Percentiles rank a stretch among this genome's conserved stretches.
These are phyloP conservation scores for Termitomyces sp. DNA, from an alignment of 768 basidiomycete genomes.

Conservation along the genomic window DNA sequence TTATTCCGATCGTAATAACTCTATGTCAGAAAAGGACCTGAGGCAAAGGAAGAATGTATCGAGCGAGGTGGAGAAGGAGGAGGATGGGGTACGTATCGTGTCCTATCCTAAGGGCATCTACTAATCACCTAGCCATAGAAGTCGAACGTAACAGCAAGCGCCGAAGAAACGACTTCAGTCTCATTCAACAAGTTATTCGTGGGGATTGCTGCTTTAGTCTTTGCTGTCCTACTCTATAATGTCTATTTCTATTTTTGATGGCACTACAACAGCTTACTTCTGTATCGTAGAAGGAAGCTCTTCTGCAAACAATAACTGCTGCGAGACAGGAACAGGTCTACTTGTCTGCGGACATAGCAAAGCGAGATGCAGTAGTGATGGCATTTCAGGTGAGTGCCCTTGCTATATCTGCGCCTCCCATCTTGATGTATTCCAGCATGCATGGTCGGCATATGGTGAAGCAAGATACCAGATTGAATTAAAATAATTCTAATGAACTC, in stretches of 20 bases:
- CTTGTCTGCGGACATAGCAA: slow-evolving; percentile 47
- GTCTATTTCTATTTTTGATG: background rate
- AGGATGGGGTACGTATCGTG: background rate
- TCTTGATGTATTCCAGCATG: slow-evolving; percentile 47
- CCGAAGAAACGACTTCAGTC: background rate
- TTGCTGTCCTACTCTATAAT: slow-evolving; percentile 9
- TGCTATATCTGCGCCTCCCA: background rate
- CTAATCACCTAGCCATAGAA: background rate
- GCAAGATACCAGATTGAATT: background rate
- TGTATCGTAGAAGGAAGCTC: background rate
- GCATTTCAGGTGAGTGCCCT: slow-evolving; percentile 66
- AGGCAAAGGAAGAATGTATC: slow-evolving; percentile 6
- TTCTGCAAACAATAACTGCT: background rate
- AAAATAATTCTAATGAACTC: background rate
- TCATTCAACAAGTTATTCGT: slow-evolving; percentile 2
- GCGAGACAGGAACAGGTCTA: background rate
- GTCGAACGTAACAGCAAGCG: background rate
- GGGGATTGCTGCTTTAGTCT: slow-evolving; percentile 4
- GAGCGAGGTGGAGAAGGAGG: background rate
- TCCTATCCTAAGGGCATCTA: background rate
- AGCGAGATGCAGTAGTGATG: slow-evolving; percentile 62
- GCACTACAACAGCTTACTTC: background rate
- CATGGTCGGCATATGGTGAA: slow-evolving; percentile 78
- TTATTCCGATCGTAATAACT: background rate
- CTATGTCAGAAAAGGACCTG: slow-evolving; percentile 1